Base-by-base conservation (phyloP, 2,329 filamentous ascomycete species). In the Alternaria triticimaculans region DNA sequence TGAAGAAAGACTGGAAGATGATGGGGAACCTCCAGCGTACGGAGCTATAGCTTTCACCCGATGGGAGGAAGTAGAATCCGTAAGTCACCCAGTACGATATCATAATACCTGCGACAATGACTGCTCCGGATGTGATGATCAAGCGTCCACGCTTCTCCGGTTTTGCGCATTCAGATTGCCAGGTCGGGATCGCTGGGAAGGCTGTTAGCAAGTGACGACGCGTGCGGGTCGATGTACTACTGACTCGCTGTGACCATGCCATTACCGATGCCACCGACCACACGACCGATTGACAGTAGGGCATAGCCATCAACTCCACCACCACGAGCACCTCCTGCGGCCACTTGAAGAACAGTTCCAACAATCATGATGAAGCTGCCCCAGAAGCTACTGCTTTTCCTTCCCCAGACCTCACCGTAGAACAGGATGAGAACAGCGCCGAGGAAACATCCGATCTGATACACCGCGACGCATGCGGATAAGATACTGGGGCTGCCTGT, bases 321-420 rank as follows among this genome's bases (percentile, higher is more conserved):
- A 15, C 63, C 63, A 26, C 37, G 25, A 9, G 44, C 15, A 21
- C 63, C 63, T 11, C 63, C 59, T n/a, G 59, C 59, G 0, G 46
- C 55, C 20, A 65, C 63, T 33, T 92, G 90, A 65, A 92, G 77
- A 15, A 82, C 78, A 0, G 90, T 90, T 2, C 90, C 90, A 20
- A 74, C 55, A n/a, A 74, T 60, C 30, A 64, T 68, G 55, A 67
- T 64, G 6, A 63, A 59, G 45, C 65, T 60, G 5, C 62, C 67
- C 51, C 74, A 60, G 23, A 71, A 72, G 14, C 74, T 72, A 8
- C 71, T 71, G 41, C 68, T 73, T 45, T 73, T 74, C 2, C 87
- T 80, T 8, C 87, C 87, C 55, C 88, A 82, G 3, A 81, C 77
- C 66, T 90, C 88, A 30, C 87, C 88, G n/a, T 86, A 75, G 64